Percentiles rank a stretch among this genome's conserved stretches.
phyloP scores from a whole-genome alignment of 169 alveolate species.

The Plasmodium fragile region DNA sequence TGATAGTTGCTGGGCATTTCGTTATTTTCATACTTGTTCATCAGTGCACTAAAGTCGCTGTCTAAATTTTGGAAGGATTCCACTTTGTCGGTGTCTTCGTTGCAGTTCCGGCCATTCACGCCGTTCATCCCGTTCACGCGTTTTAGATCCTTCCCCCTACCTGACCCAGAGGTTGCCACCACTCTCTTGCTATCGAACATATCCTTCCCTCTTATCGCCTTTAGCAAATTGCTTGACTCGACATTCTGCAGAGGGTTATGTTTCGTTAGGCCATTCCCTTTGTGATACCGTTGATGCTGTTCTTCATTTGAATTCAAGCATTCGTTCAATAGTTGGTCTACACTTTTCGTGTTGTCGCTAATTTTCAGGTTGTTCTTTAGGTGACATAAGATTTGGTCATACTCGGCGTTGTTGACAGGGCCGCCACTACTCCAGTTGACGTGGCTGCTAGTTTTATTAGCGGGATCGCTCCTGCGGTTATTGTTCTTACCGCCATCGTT shows the following conservation, averaged over 20 bases:
- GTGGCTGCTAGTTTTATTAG: neutral
- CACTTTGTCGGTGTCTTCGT: neutral
- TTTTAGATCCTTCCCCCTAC: neutral
- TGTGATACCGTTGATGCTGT: neutral
- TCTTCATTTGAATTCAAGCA: neutral
- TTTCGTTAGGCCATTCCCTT: neutral
- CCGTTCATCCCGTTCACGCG: neutral
- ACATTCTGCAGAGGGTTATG: neutral
- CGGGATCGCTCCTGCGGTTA: neutral
- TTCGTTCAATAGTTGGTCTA: neutral
- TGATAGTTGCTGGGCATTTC: neutral
- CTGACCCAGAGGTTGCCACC: neutral
- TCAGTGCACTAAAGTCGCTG: conserved; percentile 1
- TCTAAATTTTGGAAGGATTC: neutral
- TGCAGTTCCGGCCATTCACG: neutral
- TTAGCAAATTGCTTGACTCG: conserved; percentile 5
- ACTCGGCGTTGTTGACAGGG: neutral
- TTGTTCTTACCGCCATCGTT: neutral
- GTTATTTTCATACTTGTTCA: conserved; percentile 35
- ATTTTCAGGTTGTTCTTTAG: neutral
- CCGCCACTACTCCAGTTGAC: too few relatives aligned
- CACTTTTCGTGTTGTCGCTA: neutral
- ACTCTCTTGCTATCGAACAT: neutral
- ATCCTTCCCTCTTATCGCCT: neutral
- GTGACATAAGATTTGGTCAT: neutral